Base-by-base conservation (phyloP, 768 basidiomycete genomes). In the Gloeostereum incarnatum region DNA sequence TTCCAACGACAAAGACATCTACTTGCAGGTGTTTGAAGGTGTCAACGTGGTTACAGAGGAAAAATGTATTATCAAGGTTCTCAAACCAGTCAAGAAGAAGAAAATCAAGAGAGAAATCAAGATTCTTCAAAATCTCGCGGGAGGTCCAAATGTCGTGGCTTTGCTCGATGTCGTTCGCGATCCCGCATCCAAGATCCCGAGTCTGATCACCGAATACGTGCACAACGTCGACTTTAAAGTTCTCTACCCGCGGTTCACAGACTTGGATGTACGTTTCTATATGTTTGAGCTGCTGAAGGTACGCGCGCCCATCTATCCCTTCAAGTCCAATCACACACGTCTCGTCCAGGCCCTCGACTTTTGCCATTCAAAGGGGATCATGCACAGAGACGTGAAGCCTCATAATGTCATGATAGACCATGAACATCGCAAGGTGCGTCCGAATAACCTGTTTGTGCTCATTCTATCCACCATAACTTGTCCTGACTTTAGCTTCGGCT, bases 381-480 rank as follows among this genome's bases (percentile, higher is more conserved):
- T 97, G 91, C 93, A 97, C 58, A 71, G 94, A 49, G 94, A 97
- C 57, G 94, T 98, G 42, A 98, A 98, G 56, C 94, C 94, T 9
- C 92, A 96, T 62, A 98, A 98, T 60, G 91, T 98, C 39, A 97
- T 98, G 92, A 97, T 97, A 60, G 94, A 98, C 60, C 93, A 97
- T 56, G 91, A 97, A 51, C 86, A 86, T 59, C 81, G 89, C 56
- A 89, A 93, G 69, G 92, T 89, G 52, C 43, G 64, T 54, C 31
- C 36, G 27, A 2, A 39, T 18, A 39, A 24, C 16, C 38, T 8
- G 27, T 41, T 32, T 20, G 11, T 34, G 33, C 33, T 38, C 18
- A 37, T 20, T 24, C 27, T 30, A 45, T 44, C 21, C 25, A 24
- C 34, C 31, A 38, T 31, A 45, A 36, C 24, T 47, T 45, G 27